Evolutionary conservation across 2,329 filamentous ascomycete genomes (phyloP), one percentile per base, ranked within the genome.

Genomic region (Diaporthe destruens): DNA sequence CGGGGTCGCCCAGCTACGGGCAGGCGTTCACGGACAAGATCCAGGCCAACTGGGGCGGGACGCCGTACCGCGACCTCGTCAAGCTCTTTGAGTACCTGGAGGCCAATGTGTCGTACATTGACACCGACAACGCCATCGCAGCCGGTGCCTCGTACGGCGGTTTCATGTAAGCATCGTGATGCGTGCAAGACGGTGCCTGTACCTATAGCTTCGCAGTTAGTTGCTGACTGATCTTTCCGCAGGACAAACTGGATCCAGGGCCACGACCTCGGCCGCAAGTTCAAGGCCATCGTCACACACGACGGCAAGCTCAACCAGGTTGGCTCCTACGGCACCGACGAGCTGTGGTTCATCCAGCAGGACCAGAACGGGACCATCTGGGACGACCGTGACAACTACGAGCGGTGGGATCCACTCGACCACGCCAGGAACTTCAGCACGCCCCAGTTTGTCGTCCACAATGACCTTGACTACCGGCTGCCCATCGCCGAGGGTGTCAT

Each of bases 401-500:
- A 85, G 71, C 61, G 32, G 3, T 87, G 81, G 80, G 86, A 88
- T 72, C 86, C 86, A 20, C 79, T 85, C 14, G 80, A 83, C 65
- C 80, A 83, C 67, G 82, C 85, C 71, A 78, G 86, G 49, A 85
- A 92, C 74, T 94, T 91, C 91, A 81, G 85, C 4, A 93, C 91
- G 3, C 92, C 92, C 29, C 90, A 93, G 77, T 85, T 94, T 51
- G 88, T 94, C 71, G 91, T 94, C 57, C 92, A 94, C 81, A 91
- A 87, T 74, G 88, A 90, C 74, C 82, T 90, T 44, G 92, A 94
- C 78, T 94, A 91, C 78, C 86, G 92, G 14, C 81, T 93, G 34
- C 89, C 91, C 1, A 87, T 93, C 72, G 87, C 87, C 12, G 92
- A 94, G 78, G 92, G 92, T 0, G 80, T 94, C 57, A 85, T 90